Conservation (phyloP, 371 early-diverging fungal genomes). For the Rhizomucor pusillus region DNA sequence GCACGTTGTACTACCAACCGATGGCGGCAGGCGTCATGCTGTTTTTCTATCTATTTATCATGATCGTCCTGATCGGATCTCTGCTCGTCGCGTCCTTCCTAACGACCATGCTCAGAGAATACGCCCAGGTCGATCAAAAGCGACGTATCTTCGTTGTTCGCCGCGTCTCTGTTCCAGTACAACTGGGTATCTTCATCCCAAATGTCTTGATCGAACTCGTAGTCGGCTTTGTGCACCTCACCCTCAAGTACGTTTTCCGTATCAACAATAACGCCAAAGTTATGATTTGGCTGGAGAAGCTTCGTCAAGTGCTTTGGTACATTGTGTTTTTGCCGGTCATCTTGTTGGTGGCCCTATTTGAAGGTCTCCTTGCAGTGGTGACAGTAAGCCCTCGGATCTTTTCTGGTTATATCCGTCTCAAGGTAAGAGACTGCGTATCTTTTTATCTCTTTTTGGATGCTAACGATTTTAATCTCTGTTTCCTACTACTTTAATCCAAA, state of each 20-base stretch:
- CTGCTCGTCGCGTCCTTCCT: conserved; percentile 40
- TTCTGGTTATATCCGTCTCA: conserved; percentile 4
- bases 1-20: conserved; percentile 37
- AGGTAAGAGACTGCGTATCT: no score
- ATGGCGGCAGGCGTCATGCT: conserved; percentile 28
- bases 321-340: conserved; percentile 36
- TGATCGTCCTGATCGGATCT: conserved; percentile 24
- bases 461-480: no score
- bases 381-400: background rate
- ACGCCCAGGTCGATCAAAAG: conserved; percentile 14
- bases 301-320: conserved; percentile 37
- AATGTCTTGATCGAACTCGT: conserved; percentile 26
- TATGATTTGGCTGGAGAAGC: conserved; percentile 23
- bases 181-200: conserved; percentile 25
- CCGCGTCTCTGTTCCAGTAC: conserved; percentile 12
- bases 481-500: no score
- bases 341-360: conserved; percentile 18
- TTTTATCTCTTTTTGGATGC: no score
- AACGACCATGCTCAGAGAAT: conserved; percentile 26
- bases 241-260: conserved; percentile 5
- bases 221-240: conserved; percentile 15
- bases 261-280: conserved; percentile 5
- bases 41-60: conserved; percentile 31
- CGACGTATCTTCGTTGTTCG: conserved; percentile 19
- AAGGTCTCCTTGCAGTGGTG: conserved; percentile 1